These are phyloP conservation scores for Pontederia crassipes DNA, from an alignment of 176 grass and related monocot genomes.

Conservation along the genomic window DNA sequence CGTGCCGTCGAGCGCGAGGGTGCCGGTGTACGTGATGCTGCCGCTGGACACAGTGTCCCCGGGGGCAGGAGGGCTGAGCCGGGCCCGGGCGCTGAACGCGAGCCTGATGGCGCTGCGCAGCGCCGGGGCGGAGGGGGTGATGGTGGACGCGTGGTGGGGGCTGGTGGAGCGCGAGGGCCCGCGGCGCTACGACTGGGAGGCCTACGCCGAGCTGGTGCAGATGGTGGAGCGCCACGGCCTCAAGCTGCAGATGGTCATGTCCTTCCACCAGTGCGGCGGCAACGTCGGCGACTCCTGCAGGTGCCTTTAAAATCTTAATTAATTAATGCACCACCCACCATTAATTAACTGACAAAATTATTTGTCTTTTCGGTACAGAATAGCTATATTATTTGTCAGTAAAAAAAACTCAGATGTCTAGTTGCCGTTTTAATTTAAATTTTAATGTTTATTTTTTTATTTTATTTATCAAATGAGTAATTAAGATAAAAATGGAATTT, in stretches of 20 bases:
- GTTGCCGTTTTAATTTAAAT: no score
- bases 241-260: conserved; percentile 89
- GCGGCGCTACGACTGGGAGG: conserved; percentile 66
- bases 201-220: conserved; percentile 66
- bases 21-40: conserved; percentile 90
- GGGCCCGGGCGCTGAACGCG: conserved; percentile 48
- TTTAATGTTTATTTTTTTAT: no score
- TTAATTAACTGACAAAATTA: background rate
- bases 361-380: no score
- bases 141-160: conserved; percentile 98
- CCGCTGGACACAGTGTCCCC: conserved; percentile 72
- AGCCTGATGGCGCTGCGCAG: conserved; percentile 65
- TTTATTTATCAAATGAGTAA: no score
- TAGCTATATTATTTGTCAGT: no score
- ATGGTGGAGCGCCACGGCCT: conserved; percentile 77
- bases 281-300: conserved; percentile 68
- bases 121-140: conserved; percentile 91
- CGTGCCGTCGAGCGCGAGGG: conserved; percentile 9
- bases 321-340: background rate
- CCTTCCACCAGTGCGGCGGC: conserved; percentile 51
- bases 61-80: conserved; percentile 28
- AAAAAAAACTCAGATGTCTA: no score
- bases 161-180: conserved; percentile 69
- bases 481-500: no score
- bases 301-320: conserved; percentile 15